Base-by-base conservation (phyloP, 805 yeast species). In the Clavispora vitiphila region DNA sequence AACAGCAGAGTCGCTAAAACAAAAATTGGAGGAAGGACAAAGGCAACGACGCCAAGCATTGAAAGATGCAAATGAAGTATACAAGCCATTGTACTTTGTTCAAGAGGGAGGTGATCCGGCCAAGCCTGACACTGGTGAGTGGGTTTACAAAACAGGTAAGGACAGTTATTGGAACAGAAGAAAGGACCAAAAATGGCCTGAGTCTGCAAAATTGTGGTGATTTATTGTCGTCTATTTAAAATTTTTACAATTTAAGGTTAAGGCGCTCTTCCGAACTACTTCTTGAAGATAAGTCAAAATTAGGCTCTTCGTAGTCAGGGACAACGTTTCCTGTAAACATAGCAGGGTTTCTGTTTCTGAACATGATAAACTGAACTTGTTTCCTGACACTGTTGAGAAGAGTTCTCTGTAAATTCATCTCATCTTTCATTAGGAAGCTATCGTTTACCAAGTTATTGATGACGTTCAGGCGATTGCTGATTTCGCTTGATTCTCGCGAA, bases 91-190 rank as follows among this genome's bases (percentile, higher is more conserved):
- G 16, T 89, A 81, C 57, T 90, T 90, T 67, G 69, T 72, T 44
- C 65, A 62, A 5, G 70, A 66, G 14, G 69, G 69, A 10, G 68
- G 62, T 7, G 42, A 49, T 3, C 56, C 50, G 3, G 49, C 49
- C 2, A 37, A 44, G 15, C 60, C 65, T 2, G 77, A 72, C 40
- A 44, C 65, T 5, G 69, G 72, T 6, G 71, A 71, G 38, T 86
- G 86, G 81, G 69, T 67, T 16, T 69, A 71, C 40, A 74, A 72
- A 30, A 66, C 58, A 21, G 96, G 95, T 0, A 69, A 69, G 1
- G 64, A 68, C 34, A 71, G 82, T 54, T 89, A 89, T 58, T 89
- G 97, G 97, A 78, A 76, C 47, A 76, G 86, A 54, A 79, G 97
- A 55, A 75, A 72, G 52, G 64, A 62, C 7, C 67, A 68, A 5